Conservation (phyloP, 163 green algal genomes). For the Volvox carteri region DNA sequence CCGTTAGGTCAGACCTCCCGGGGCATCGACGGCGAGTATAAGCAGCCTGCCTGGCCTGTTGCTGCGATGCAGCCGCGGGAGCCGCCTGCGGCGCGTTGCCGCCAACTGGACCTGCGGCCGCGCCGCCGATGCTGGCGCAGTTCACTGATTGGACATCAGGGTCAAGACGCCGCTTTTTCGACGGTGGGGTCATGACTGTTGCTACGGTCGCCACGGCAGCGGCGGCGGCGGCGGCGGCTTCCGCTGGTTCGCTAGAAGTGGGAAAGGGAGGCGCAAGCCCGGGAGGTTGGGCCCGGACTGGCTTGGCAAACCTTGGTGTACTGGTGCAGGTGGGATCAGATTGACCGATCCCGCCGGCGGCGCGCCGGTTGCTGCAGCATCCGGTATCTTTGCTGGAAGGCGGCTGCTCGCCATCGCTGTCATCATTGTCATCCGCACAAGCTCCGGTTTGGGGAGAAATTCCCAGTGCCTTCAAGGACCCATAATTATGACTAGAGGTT, state of each 20-base stretch:
- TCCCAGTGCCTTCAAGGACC: neutral
- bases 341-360: neutral
- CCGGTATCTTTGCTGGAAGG: slow-evolving; percentile 24
- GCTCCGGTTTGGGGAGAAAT: neutral
- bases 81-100: neutral
- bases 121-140: neutral
- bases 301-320: neutral
- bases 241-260: neutral
- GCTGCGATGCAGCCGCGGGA: neutral
- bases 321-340: neutral
- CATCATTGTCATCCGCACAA: neutral
- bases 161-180: slow-evolving; percentile 12
- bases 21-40: neutral
- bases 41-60: neutral
- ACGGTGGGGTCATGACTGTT: neutral
- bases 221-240: neutral
- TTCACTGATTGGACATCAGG: neutral
- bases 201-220: neutral
- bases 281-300: neutral
- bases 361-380: slow-evolving; percentile 22
- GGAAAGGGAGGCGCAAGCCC: neutral
- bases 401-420: neutral
- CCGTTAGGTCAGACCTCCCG: neutral
- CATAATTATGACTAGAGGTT: too few relatives aligned
- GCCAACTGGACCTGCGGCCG: neutral